phyloP scores from a whole-genome alignment of 768 basidiomycete genomes.

The Leccinellum luteum region DNA sequence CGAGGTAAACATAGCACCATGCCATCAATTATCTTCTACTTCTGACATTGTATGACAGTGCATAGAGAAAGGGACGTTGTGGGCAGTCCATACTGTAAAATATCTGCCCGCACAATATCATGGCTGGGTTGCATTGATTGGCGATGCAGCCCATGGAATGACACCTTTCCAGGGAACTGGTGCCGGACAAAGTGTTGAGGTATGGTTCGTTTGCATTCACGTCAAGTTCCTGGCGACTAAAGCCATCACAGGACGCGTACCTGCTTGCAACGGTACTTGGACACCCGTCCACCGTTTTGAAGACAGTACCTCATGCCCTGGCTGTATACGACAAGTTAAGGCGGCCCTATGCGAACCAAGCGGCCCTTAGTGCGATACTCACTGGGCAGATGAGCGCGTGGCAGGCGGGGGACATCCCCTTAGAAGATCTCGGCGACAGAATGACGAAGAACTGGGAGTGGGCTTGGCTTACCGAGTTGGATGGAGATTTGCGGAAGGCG shows the following conservation, averaged over 20 bases:
- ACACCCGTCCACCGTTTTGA: conserved; percentile 34
- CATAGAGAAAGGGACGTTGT: conserved; percentile 49
- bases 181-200: conserved; percentile 45
- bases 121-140: conserved; percentile 49
- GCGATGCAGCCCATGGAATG: conserved; percentile 45
- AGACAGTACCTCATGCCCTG: conserved; percentile 42
- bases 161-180: conserved; percentile 43
- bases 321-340: conserved; percentile 50
- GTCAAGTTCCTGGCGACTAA: neutral
- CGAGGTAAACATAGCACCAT: conserved; percentile 37
- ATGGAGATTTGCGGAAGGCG: conserved; percentile 20
- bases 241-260: conserved; percentile 32
- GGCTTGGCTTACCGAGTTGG: conserved; percentile 33
- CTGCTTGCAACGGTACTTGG: conserved; percentile 41
- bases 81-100: conserved; percentile 61
- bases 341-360: conserved; percentile 42
- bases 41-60: conserved; percentile 37
- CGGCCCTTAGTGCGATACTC: conserved; percentile 26
- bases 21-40: neutral
- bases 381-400: conserved; percentile 14
- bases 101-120: conserved; percentile 50
- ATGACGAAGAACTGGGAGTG: conserved; percentile 59
- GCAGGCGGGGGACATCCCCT: conserved; percentile 24
- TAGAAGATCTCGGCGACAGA: conserved; percentile 38
- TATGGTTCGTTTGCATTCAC: conserved; percentile 12